Evolutionary conservation across 768 basidiomycete species (phyloP), one percentile per base, ranked within the genome.

Genomic region (Podaxis sp.): DNA sequence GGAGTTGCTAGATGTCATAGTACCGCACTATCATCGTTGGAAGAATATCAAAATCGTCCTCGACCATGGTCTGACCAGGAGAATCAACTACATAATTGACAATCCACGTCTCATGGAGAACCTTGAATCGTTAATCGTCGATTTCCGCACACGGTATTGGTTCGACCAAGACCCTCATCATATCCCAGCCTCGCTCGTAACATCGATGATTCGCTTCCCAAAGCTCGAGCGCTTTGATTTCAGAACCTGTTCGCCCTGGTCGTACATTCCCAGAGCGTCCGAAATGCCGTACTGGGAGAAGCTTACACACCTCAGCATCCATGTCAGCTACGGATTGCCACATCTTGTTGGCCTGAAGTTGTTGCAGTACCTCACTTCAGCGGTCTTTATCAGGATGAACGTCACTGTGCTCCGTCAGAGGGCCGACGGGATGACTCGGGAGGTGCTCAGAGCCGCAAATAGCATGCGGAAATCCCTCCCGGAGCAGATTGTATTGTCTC

Each of bases 151-250:
- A 12, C 36, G 30, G n/a, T 56, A 56, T 37, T 56, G 36, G 36
- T 56, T 56, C 38, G 54, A 56, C n/a, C 37, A 56, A 24, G 54
- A 56, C 12, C 54, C 54, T 13, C 22, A 56, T 40, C 54, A 56
- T 15, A 56, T 56, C 5, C 36, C 37, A 22, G 24, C 54, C 3
- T 40, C 36, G 7, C 20, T 38, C 37, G 10, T 56, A n/a, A 10
- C 54, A 24, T 56, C 37, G 10, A 4, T 56, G 36, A 10, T 26
- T 40, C 54, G 37, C 36, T 56, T 37, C 37, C 54, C 54, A 13
- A 13, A 56, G 8, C 24, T 56, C 37, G 20, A 22, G 3, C 33
- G 20, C 20, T 26, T 56, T 22, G 36, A 56, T 40, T 56, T 37
- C 20, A 38, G 54, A 40, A 56, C 38, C 11, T 56, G 54, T 24